Base-by-base conservation (phyloP, 768 basidiomycete genomes). In the Scleroderma citrinum region DNA sequence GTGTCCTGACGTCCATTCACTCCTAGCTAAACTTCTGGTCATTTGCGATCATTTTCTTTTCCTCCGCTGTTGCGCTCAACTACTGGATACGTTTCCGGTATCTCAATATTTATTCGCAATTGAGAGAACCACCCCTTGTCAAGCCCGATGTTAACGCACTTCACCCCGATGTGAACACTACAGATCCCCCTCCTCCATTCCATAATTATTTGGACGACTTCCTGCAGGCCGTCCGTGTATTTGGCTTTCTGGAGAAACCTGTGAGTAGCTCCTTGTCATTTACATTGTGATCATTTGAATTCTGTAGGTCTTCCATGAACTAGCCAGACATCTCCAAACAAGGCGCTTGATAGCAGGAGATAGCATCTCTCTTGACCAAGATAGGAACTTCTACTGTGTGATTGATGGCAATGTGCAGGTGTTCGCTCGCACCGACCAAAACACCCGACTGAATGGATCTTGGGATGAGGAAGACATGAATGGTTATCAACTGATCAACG, bases 201-300 rank as follows among this genome's bases (percentile, higher is more conserved):
- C 93, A 95, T 64, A 94, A 95, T 59, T 98, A 98, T 59, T 76
- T 98, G 23, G 95, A 98, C 64, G 96, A 99, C 61, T 98, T 99
- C 64, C 68, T 98, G 47, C 87, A 94, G 57, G 96, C 96, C 11
- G 90, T 99, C 49, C 81, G 94, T 41, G 90, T 99, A 10, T 99
- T 99, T 59, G 96, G 96, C 17, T 98, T 98, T 64, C 71, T 84
- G 10, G 96, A 99, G 71, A 97, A 96, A 69, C 94, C 94, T 0
- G 96, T 94, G 55, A 52, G 85, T 59, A 3, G 3, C 24, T 26
- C 26, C 11, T 5, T 44, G 31, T 24, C 29, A 23, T 17, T 16
- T 32, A 5, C n/a, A 32, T 30, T 32, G 31, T 38, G 50, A 44
- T 41, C 3, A 10, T 11, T 24, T 36, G 1, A 38, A 16, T 17